Evolutionary conservation across 192 early-diverging fungal species (phyloP).

Genomic region (Backusella morwellensis): DNA sequence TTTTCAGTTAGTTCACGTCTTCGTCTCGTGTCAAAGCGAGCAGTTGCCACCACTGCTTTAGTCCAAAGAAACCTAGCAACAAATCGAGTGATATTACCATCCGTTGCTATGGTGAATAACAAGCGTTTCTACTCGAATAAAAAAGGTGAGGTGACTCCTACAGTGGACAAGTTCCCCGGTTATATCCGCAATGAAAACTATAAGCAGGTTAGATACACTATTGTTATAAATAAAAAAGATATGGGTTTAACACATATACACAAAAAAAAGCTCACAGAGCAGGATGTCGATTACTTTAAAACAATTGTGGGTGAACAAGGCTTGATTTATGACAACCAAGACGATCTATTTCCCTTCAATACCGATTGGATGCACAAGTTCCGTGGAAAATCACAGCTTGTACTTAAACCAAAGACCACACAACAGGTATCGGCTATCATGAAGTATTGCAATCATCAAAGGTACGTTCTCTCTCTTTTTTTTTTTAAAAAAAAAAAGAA

Average conservation of each 20-base stretch:
- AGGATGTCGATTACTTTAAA: constrained; percentile 62
- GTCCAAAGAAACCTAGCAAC: not conserved
- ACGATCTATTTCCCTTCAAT: constrained; percentile 71
- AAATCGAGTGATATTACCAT: not conserved
- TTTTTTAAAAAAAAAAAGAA: not conserved
- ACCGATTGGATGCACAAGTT: constrained; percentile 97
- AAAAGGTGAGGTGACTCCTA: constrained; percentile 23
- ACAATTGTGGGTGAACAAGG: constrained; percentile 43
- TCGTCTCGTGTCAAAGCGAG: not conserved
- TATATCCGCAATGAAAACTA: constrained; percentile 40
- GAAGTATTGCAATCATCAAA: constrained; percentile 82
- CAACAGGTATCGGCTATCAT: constrained; percentile 82
- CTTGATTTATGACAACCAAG: constrained; percentile 46
- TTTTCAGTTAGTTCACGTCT: not conserved
- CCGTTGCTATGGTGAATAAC: not conserved
- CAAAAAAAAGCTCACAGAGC: constrained; percentile 43
- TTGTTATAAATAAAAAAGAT: not conserved
- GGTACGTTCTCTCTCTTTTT: not conserved
- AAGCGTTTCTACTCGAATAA: constrained; percentile 16
- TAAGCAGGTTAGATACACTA: constrained; percentile 33
- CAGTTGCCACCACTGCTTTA: not conserved
- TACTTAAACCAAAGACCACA: constrained; percentile 85
- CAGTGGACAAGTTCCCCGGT: constrained; percentile 50
- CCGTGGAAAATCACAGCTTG: constrained; percentile 75
- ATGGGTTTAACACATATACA: not conserved